These are phyloP conservation scores for Annulohypoxylon nitens DNA, from an alignment of 495 filamentous ascomycete genomes.

Conservation along the genomic window DNA sequence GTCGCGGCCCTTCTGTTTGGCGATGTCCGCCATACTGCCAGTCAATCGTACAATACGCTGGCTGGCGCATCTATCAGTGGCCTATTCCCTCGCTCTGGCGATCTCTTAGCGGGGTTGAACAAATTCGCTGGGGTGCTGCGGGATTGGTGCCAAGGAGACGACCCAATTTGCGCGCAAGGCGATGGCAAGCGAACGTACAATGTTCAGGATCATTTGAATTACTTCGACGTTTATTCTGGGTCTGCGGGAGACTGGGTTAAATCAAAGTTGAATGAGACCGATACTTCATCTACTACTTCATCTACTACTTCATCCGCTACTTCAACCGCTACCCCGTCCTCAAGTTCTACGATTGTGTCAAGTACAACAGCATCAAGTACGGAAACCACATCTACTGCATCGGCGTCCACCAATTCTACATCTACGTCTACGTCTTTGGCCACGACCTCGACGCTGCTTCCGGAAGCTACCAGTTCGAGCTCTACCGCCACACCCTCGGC, in stretches of 20 bases:
- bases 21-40: conserved; percentile 43
- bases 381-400: background rate
- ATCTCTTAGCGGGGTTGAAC: conserved; percentile 25
- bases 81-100: conserved; percentile 39
- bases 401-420: background rate
- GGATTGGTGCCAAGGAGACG: conserved; percentile 43
- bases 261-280: conserved; percentile 9
- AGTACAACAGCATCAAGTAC: background rate
- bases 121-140: conserved; percentile 37
- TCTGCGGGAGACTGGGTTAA: conserved; percentile 42
- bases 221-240: conserved; percentile 46
- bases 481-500: conserved; percentile 13
- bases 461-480: conserved; percentile 14
- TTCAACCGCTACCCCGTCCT: background rate
- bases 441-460: conserved; percentile 9
- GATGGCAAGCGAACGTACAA: conserved; percentile 21
- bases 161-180: conserved; percentile 48
- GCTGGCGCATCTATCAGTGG: conserved; percentile 35
- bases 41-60: conserved; percentile 45
- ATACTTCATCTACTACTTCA: background rate
- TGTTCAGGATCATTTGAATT: conserved; percentile 39
- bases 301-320: background rate
- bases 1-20: conserved; percentile 47
- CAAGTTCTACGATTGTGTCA: conserved; percentile 4
- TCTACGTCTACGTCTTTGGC: conserved; percentile 20